These are phyloP conservation scores for Lepidium aucheri DNA, from an alignment of 345 rosid genomes.

Conservation along the genomic window DNA sequence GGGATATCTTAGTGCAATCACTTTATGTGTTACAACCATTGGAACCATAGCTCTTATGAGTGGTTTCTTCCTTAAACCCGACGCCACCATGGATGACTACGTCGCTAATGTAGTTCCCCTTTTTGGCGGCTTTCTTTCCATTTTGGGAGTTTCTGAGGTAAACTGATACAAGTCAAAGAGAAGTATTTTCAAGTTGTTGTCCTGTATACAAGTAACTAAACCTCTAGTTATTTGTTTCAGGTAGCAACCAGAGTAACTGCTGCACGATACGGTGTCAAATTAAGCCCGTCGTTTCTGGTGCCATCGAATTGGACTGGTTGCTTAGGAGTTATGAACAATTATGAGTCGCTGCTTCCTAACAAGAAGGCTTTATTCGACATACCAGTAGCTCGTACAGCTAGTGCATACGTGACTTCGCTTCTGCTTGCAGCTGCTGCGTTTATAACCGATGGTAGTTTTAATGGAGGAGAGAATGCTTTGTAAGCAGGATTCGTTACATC, in stretches of 20 bases:
- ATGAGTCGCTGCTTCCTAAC: slow-evolving; percentile 80
- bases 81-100: slow-evolving; percentile 82
- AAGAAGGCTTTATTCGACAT: slow-evolving; percentile 81
- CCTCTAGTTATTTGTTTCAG: slow-evolving; percentile 30
- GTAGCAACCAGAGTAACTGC: slow-evolving; percentile 81
- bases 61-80: slow-evolving; percentile 85
- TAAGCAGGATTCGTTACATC: slow-evolving; percentile 29
- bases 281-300: slow-evolving; percentile 87
- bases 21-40: slow-evolving; percentile 65
- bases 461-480: slow-evolving; percentile 92
- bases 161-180: background rate
- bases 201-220: background rate
- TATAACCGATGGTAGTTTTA: slow-evolving; percentile 76
- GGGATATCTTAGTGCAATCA: slow-evolving; percentile 67
- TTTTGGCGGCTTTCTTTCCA: slow-evolving; percentile 72
- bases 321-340: slow-evolving; percentile 87
- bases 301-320: slow-evolving; percentile 98
- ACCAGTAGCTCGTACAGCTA: slow-evolving; percentile 85
- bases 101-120: slow-evolving; percentile 69
- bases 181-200: background rate
- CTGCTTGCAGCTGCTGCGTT: slow-evolving; percentile 70
- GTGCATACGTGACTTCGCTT: slow-evolving; percentile 79
- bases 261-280: slow-evolving; percentile 54
- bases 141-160: slow-evolving; percentile 92
- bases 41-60: slow-evolving; percentile 90